These are phyloP conservation scores for Rhododendron mucronatum DNA, from an alignment of 148 eudicot species.

Conservation along the genomic window DNA sequence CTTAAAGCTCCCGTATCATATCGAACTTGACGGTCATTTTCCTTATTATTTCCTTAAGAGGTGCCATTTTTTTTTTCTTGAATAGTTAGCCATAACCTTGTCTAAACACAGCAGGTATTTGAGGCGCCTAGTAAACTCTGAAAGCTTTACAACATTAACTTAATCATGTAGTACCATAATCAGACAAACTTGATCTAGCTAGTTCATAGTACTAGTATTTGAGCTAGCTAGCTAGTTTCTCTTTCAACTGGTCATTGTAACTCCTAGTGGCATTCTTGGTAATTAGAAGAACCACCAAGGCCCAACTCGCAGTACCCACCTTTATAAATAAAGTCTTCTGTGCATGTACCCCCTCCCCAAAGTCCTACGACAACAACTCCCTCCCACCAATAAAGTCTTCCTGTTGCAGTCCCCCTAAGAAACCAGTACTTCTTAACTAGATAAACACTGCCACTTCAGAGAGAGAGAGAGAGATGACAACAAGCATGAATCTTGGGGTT, in stretches of 20 bases:
- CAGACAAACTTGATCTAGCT: background rate
- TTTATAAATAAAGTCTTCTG: constrained; percentile 28
- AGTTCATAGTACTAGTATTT: no score
- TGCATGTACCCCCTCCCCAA: background rate
- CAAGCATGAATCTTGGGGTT: background rate
- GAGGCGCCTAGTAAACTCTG: background rate
- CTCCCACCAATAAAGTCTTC: constrained; percentile 1
- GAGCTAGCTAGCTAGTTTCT: background rate
- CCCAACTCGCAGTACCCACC: background rate
- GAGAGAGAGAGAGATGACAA: constrained; percentile 10
- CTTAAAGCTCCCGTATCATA: background rate
- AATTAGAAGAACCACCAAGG: background rate
- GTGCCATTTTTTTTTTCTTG: background rate
- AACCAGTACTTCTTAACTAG: background rate
- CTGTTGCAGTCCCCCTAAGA: constrained; percentile 28
- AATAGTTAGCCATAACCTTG: no score
- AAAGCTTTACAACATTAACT: background rate
- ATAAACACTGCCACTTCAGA: constrained; percentile 5
- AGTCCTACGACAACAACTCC: constrained; percentile 9
- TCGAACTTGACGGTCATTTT: no score
- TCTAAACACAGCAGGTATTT: no score
- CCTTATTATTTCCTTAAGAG: background rate
- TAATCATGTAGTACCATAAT: background rate
- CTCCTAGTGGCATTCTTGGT: constrained; percentile 16
- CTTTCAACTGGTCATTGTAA: constrained; percentile 4